A percentile compares a stretch with the other conserved stretches of the same genome.
Conservation (phyloP, 1,139 yeast species). For the Protomyces pachydermus region DNA sequence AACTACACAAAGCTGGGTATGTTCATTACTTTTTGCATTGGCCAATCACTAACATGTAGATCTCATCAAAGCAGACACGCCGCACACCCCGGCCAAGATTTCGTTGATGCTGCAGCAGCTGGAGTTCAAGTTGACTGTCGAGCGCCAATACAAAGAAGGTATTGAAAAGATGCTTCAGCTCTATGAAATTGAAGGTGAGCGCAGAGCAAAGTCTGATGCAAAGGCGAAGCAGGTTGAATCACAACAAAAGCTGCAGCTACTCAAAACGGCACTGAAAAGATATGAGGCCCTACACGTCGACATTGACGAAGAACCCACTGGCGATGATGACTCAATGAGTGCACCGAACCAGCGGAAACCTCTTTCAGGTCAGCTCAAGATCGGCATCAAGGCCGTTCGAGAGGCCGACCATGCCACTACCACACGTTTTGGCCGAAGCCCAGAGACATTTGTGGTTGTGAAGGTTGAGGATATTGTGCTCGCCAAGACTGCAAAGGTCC, state of each 20-base stretch:
- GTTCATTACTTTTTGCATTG: not conserved
- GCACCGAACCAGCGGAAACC: slow-evolving; percentile 70
- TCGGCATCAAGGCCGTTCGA: slow-evolving; percentile 67
- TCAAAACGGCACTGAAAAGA: slow-evolving; percentile 76
- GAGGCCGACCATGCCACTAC: slow-evolving; percentile 92
- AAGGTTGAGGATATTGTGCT: slow-evolving; percentile 83
- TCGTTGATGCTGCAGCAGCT: slow-evolving; percentile 92
- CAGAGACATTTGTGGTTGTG: slow-evolving; percentile 71
- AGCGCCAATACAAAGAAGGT: slow-evolving; percentile 86
- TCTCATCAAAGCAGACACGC: slow-evolving; percentile 84
- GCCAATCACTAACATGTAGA: slow-evolving; percentile 42
- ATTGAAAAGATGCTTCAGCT: slow-evolving; percentile 81
- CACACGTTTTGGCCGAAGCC: slow-evolving; percentile 60
- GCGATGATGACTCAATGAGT: slow-evolving; percentile 47
- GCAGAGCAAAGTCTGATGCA: slow-evolving; percentile 78
- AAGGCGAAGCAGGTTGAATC: slow-evolving; percentile 81
- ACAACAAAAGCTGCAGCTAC: slow-evolving; percentile 74
- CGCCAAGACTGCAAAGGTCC: slow-evolving; percentile 67
- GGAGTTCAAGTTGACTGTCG: slow-evolving; percentile 88
- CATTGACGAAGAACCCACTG: slow-evolving; percentile 50
- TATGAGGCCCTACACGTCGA: slow-evolving; percentile 84
- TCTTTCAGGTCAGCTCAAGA: slow-evolving; percentile 67
- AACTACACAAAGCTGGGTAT: slow-evolving; percentile 33
- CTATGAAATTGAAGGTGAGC: slow-evolving; percentile 87
- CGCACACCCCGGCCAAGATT: slow-evolving; percentile 90